A percentile compares a stretch with the other conserved stretches of the same genome.
Evolutionary conservation across 2,329 filamentous ascomycete species (phyloP).

Genomic region (Phyllosticta capitalensis): DNA sequence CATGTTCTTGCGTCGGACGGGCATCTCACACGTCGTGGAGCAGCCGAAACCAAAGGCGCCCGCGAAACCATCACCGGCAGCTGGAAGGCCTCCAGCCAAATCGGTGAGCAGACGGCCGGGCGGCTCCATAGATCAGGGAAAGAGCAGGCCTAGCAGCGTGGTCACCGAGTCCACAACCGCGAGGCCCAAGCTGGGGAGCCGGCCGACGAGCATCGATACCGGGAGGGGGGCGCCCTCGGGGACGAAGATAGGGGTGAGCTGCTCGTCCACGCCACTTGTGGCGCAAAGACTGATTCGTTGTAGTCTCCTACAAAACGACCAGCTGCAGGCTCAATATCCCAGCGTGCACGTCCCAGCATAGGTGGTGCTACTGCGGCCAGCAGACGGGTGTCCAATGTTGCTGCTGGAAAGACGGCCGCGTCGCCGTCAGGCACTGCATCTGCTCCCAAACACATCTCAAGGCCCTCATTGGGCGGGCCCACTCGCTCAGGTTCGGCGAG

Average conservation of each 20-base stretch:
- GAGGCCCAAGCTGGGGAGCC: slow-evolving; percentile 2
- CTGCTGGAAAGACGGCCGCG: slow-evolving; percentile 2
- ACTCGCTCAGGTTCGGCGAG: background rate
- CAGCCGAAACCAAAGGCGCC: slow-evolving; percentile 33
- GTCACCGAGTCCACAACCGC: slow-evolving; percentile 15
- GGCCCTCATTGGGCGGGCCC: slow-evolving; percentile 4
- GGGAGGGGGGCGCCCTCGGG: slow-evolving; percentile 17
- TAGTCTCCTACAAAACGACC: slow-evolving; percentile 10
- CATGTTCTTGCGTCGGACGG: slow-evolving; percentile 77
- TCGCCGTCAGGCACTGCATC: background rate
- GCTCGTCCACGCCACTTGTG: background rate
- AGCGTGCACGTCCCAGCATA: slow-evolving; percentile 5
- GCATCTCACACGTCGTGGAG: slow-evolving; percentile 44
- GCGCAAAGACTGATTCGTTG: background rate
- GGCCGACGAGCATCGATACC: slow-evolving; percentile 12
- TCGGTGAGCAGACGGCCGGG: slow-evolving; percentile 20
- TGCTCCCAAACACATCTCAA: background rate
- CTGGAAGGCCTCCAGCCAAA: slow-evolving; percentile 2
- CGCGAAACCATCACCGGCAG: slow-evolving; percentile 2
- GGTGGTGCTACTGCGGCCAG: slow-evolving; percentile 4
- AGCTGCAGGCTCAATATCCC: slow-evolving; percentile 12
- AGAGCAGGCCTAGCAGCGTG: slow-evolving; percentile 4
- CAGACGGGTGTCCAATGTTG: slow-evolving; percentile 8
- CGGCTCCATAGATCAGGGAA: slow-evolving; percentile 7
- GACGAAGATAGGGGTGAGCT: slow-evolving; percentile 7